These are phyloP conservation scores for Ceratonia siliqua DNA, from an alignment of 306 rosid species.

Conservation along the genomic window DNA sequence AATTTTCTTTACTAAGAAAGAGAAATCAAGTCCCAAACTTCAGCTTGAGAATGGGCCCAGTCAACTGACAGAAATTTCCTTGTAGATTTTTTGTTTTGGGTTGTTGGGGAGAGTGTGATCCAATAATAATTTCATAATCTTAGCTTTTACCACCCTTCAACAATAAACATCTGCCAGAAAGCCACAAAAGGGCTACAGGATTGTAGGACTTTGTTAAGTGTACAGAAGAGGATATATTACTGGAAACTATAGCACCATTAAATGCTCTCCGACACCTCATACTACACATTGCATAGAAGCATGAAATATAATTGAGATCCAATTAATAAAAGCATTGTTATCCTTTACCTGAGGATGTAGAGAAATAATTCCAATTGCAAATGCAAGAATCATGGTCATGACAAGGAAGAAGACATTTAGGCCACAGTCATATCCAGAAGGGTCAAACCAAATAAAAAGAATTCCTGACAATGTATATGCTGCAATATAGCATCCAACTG, in stretches of 20 bases:
- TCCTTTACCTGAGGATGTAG: constrained; percentile 78
- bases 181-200: neutral
- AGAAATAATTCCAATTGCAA: constrained; percentile 68
- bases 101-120: neutral
- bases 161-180: neutral
- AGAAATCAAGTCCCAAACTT: neutral
- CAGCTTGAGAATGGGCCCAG: neutral
- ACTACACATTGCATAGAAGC: constrained; percentile 30
- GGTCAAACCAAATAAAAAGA: constrained; percentile 94
- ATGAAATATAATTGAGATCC: neutral
- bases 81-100: neutral
- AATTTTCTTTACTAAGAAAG: constrained; percentile 2
- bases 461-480: constrained; percentile 73
- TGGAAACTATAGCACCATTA: constrained; percentile 8
- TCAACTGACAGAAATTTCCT: neutral
- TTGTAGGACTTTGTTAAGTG: neutral
- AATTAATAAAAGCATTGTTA: constrained; percentile 18
- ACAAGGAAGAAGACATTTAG: constrained; percentile 89
- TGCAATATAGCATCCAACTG: constrained; percentile 78
- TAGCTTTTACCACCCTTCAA: neutral
- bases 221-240: neutral
- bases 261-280: constrained; percentile 19
- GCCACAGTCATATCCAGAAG: constrained; percentile 89
- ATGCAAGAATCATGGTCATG: constrained; percentile 87
- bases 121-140: neutral